phyloP scores from a whole-genome alignment of 805 yeast genomes.

The Debaryomyces hansenii region DNA sequence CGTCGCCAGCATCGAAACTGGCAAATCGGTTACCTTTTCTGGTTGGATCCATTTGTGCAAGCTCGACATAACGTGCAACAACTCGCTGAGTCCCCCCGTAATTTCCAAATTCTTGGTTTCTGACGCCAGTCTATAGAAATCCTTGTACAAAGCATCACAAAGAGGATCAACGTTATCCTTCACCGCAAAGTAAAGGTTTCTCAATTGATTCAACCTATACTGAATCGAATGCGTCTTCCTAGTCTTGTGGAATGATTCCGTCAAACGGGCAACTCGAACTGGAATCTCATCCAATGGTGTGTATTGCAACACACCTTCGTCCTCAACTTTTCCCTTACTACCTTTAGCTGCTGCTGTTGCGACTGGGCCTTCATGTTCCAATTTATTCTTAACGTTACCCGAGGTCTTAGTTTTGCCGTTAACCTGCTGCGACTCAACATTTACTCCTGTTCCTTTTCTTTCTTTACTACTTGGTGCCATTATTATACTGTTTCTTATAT shows the following conservation, averaged over 20 bases:
- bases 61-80: slow-evolving; percentile 56
- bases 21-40: slow-evolving; percentile 35
- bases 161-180: slow-evolving; percentile 57
- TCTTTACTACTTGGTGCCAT: background rate
- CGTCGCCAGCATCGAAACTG: slow-evolving; percentile 32
- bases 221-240: slow-evolving; percentile 53
- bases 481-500: background rate
- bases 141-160: slow-evolving; percentile 58
- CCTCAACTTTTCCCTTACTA: background rate
- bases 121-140: slow-evolving; percentile 61
- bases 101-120: slow-evolving; percentile 69
- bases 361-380: background rate
- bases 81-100: slow-evolving; percentile 50
- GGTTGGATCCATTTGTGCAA: slow-evolving; percentile 64
- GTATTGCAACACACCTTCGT: slow-evolving; percentile 24
- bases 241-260: slow-evolving; percentile 39
- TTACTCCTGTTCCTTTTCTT: background rate
- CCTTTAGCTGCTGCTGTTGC: slow-evolving; percentile 2
- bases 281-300: slow-evolving; percentile 54
- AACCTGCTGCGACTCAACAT: background rate
- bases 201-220: slow-evolving; percentile 60
- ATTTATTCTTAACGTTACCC: background rate
- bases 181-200: slow-evolving; percentile 64
- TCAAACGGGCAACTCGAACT: slow-evolving; percentile 41
- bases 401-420: background rate